These are phyloP conservation scores for Candida odintsovae DNA, from an alignment of 805 yeast species.

Conservation along the genomic window DNA sequence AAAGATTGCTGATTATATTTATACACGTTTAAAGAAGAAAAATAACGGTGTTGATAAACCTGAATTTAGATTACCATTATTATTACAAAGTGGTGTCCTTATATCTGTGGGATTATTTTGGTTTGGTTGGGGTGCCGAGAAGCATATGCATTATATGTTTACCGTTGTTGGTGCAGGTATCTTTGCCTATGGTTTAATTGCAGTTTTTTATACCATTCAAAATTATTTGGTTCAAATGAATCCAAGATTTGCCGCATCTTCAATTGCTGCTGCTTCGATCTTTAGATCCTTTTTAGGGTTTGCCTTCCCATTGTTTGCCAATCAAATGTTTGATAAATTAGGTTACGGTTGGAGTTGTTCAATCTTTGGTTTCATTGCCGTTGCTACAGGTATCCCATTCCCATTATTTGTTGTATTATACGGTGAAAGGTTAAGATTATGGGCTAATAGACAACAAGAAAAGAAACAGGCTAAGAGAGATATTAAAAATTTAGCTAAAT, in stretches of 20 bases:
- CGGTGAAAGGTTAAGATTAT: constrained; percentile 52
- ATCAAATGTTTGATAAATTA: constrained; percentile 46
- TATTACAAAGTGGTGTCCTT: constrained; percentile 43
- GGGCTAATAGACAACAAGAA: constrained; percentile 51
- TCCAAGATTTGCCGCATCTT: constrained; percentile 62
- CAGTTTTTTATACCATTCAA: constrained; percentile 64
- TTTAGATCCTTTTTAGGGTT: constrained; percentile 65
- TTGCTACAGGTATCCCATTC: constrained; percentile 60
- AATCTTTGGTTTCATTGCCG: constrained; percentile 50
- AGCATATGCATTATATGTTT: constrained; percentile 53
- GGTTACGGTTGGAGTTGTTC: constrained; percentile 73
- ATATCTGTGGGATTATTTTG: constrained; percentile 59
- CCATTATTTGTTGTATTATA: constrained; percentile 51
- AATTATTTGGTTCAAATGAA: constrained; percentile 69
- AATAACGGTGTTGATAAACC: constrained; percentile 55
- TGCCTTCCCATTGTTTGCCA: constrained; percentile 61
- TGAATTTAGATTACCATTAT: constrained; percentile 51
- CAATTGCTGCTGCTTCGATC: constrained; percentile 63
- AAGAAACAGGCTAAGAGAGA: constrained; percentile 40
- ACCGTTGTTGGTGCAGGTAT: constrained; percentile 56
- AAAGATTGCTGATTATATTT: constrained; percentile 34
- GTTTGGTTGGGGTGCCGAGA: constrained; percentile 69
- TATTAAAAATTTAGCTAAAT: constrained; percentile 32
- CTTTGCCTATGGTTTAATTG: constrained; percentile 53
- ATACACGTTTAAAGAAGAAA: constrained; percentile 29